phyloP scores from a whole-genome alignment of 164 flowering plant genomes.

The Buxus sempervirens region DNA sequence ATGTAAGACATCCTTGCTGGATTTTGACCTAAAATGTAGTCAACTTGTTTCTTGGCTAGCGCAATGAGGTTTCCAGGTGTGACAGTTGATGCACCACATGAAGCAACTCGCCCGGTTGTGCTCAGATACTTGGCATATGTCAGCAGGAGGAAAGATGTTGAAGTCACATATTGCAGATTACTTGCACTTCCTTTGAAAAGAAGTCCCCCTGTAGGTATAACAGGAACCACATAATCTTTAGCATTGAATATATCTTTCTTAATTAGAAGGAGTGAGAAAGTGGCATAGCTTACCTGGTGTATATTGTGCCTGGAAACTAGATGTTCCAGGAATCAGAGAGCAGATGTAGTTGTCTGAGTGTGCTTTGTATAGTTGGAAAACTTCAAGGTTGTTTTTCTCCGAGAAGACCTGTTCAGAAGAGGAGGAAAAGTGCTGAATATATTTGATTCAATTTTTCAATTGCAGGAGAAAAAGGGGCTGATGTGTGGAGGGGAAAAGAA shows the following conservation, averaged over 20 bases:
- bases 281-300: slow-evolving; percentile 60
- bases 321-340: slow-evolving; percentile 73
- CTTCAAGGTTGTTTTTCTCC: slow-evolving; percentile 36
- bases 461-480: neutral
- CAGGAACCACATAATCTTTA: neutral
- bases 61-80: slow-evolving; percentile 44
- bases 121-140: slow-evolving; percentile 75
- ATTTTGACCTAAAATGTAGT: slow-evolving; percentile 84
- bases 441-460: too few species aligned
- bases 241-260: neutral
- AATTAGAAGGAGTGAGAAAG: neutral
- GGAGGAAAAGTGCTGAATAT: neutral
- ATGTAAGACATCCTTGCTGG: slow-evolving; percentile 81
- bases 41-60: slow-evolving; percentile 84
- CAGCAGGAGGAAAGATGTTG: slow-evolving; percentile 66
- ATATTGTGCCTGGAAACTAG: slow-evolving; percentile 73
- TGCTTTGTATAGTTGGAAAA: slow-evolving; percentile 61
- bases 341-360: slow-evolving; percentile 91
- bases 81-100: slow-evolving; percentile 52
- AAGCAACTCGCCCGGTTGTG: slow-evolving; percentile 29
- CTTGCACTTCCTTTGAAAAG: slow-evolving; percentile 70
- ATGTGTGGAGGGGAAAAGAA: neutral
- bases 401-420: slow-evolving; percentile 47
- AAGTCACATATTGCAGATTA: slow-evolving; percentile 88
- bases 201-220: slow-evolving; percentile 77